Base-by-base conservation (phyloP, 1,284 basidiomycete species). In the Coniferiporia sulphurascens region DNA sequence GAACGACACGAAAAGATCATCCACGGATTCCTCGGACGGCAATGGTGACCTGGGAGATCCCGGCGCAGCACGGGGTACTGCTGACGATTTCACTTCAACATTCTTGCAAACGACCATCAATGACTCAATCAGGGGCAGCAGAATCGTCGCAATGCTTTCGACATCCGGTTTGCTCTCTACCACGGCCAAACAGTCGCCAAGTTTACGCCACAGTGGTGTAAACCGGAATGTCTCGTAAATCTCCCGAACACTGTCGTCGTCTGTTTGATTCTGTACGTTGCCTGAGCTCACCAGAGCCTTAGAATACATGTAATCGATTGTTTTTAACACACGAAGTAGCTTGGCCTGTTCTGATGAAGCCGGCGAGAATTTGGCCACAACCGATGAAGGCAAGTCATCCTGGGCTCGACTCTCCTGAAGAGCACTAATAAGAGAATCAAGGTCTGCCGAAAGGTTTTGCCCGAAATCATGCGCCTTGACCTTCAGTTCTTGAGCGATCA, bases 101-200 rank as follows among this genome's bases (percentile, higher is more conserved):
- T 97, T 93, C 73, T 98, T 98, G 82, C 93, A 98, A 27, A 99
- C 93, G 1, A 99, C 96, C 93, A 99, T 98, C 63, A 99, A 77
- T 0, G 94, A 86, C 72, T 98, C 95, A 64, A 98, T 95, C 38
- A 97, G 78, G 10, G 95, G 95, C 17, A 98, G 77, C 1, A 98
- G 78, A 21, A 96, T 91, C 0, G 92, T 95, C 1, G 93, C 91
- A 53, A 95, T 87, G 68, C 95, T 91, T 62, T 93, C 91, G 51
- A 88, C 86, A 65, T 90, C 86, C 0, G 86, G 78, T 62, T 87
- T 86, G 64, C 87, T 84, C 69, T 94, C 91, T 58, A 97, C 88
- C 53, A 88, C 77, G 0, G 84, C 83, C 35, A 98, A 78, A 68
- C 93, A 95, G 65, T 92, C 88, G 34, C 93, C 87, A 1, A 98